Percentiles rank a stretch among this genome's conserved stretches.
Conservation (phyloP, 345 rosid genomes). For the Murraya koenigii region DNA sequence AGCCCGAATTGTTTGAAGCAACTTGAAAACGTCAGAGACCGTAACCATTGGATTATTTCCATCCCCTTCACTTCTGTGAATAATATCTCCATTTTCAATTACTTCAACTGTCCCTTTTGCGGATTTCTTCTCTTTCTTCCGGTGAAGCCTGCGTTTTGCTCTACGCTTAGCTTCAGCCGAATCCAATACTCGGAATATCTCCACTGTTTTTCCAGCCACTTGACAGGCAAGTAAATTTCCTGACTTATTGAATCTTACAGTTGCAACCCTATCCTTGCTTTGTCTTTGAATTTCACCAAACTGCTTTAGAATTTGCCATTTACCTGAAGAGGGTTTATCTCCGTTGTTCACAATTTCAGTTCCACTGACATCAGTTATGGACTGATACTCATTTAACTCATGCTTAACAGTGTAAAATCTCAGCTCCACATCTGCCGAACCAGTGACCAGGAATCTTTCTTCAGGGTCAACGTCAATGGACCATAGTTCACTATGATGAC, state of each 20-base stretch:
- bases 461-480: slow-evolving; percentile 81
- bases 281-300: slow-evolving; percentile 90
- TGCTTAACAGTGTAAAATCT: slow-evolving; percentile 65
- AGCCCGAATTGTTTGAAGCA: slow-evolving; percentile 71
- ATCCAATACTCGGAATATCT: slow-evolving; percentile 66
- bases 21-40: slow-evolving; percentile 79
- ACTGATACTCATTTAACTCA: slow-evolving; percentile 26
- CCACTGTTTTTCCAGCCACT: slow-evolving; percentile 82
- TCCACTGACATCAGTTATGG: slow-evolving; percentile 29
- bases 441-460: slow-evolving; percentile 77
- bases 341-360: slow-evolving; percentile 29
- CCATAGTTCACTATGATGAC: slow-evolving; percentile 98
- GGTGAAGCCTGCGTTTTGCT: slow-evolving; percentile 79
- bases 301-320: slow-evolving; percentile 69
- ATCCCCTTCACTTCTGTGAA: slow-evolving; percentile 32
- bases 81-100: slow-evolving; percentile 38
- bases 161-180: slow-evolving; percentile 81
- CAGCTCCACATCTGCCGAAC: slow-evolving; percentile 89
- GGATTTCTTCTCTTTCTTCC: slow-evolving; percentile 89
- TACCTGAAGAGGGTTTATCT: slow-evolving; percentile 42
- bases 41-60: slow-evolving; percentile 31
- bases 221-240: slow-evolving; percentile 91
- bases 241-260: slow-evolving; percentile 64
- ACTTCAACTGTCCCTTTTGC: slow-evolving; percentile 41
- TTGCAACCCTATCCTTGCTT: slow-evolving; percentile 79